Evolutionary conservation across 129 eudicot genomes (phyloP), one percentile per base, ranked within the genome.

Genomic region (Heracleum sosnowskyi): DNA sequence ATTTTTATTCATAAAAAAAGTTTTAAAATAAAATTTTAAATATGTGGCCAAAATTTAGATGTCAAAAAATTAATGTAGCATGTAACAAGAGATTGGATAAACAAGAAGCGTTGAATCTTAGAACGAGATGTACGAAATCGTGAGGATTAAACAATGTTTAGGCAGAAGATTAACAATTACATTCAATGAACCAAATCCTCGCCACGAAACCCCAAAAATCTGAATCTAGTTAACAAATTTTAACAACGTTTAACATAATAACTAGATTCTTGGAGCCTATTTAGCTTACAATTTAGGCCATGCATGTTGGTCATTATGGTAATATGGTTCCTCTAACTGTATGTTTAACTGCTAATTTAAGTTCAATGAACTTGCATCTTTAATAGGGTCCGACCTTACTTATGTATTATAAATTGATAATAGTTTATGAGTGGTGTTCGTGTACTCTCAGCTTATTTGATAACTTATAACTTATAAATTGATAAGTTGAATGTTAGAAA

Each of bases 231-330:
- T 4, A 60, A 60, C 68, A 60, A 26, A 11, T 60, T 60, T 17
- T 24, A 57, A 57, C 31, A 24, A 9, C 31, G 3, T 2, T 26
- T 60, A 60, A 60, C 68, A 60, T n/a, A 60, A 22, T 60, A 60
- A 60, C 68, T 60, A 60, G 68, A 60, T 60, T 60, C 68, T 60
- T 60, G 68, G 68, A 60, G 68, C 33, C 33, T 57, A 7, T 57
- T 57, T 57, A 57, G 64, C 64, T 3, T 60, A 60, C 34, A 55
- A 55, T 60, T 60, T n/a, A 60, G 68, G 68, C 33, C 68, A 60
- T 60, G 68, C 68, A 60, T 49, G 57, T 49, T 49, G 10, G 57
- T 49, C 2, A 49, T 26, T n/a, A 11, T 3, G 29, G 33, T 60
- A 29, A 60, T 57, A 8, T 60, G 68, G n/a, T 4, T 60, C 68